phyloP scores from a whole-genome alignment of 2,329 filamentous ascomycete species.

The Harringtonia aguacate region DNA sequence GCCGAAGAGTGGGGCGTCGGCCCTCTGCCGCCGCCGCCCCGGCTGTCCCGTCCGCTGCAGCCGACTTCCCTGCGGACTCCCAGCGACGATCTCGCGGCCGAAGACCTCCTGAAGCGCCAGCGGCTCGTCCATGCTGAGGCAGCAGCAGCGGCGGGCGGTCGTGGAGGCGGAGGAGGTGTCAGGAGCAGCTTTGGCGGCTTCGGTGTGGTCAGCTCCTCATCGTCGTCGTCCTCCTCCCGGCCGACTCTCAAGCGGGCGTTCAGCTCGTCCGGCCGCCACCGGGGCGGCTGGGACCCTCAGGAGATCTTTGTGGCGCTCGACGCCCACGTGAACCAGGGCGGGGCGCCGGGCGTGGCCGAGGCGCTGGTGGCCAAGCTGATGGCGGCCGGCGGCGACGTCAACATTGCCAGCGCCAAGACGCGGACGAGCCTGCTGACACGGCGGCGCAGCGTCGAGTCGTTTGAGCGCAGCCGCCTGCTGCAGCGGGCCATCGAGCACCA shows the following conservation, averaged over 20 bases:
- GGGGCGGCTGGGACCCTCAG: slow-evolving; percentile 36
- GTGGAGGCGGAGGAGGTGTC: too few species aligned
- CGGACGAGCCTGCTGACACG: slow-evolving; percentile 36
- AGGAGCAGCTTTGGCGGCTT: too few species aligned
- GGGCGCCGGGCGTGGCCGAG: slow-evolving; percentile 44
- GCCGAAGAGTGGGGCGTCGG: slow-evolving; percentile 39
- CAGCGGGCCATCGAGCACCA: slow-evolving; percentile 43
- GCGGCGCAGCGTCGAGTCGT: slow-evolving; percentile 37
- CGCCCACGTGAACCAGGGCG: slow-evolving; percentile 35
- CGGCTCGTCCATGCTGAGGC: too few species aligned
- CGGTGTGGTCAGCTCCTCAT: too few species aligned
- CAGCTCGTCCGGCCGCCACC: slow-evolving; percentile 18
- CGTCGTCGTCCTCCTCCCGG: background rate
- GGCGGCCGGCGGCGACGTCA: slow-evolving; percentile 38
- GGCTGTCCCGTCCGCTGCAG: slow-evolving; percentile 23
- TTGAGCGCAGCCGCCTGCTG: slow-evolving; percentile 36
- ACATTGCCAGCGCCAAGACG: slow-evolving; percentile 33
- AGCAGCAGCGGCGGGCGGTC: too few species aligned
- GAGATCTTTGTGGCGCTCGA: slow-evolving; percentile 42
- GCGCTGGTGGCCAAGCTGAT: slow-evolving; percentile 40
- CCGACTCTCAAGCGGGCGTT: slow-evolving; percentile 27
- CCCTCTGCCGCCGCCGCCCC: slow-evolving; percentile 26
- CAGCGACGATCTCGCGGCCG: slow-evolving; percentile 40
- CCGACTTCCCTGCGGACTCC: slow-evolving; percentile 32
- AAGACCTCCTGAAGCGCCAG: slow-evolving; percentile 40